Conservation (phyloP, 129 eudicot genomes). For the Ambrosia artemisiifolia region DNA sequence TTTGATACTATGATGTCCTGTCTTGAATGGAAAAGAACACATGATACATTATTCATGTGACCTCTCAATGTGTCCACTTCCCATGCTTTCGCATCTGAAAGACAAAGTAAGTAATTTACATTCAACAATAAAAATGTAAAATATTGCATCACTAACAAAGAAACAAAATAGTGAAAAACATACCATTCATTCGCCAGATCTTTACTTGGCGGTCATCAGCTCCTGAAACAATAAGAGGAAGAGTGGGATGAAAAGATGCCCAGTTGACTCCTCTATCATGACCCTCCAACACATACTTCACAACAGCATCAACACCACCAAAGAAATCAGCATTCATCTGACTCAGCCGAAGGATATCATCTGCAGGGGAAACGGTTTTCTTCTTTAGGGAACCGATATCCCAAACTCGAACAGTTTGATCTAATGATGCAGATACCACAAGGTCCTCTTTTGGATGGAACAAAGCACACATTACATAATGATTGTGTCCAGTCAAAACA, state of each 20-base stretch:
- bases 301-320: slow-evolving; percentile 90
- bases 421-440: slow-evolving; percentile 81
- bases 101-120: slow-evolving; percentile 4
- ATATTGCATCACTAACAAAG: slow-evolving; percentile 1
- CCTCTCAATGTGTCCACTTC: slow-evolving; percentile 85
- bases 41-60: slow-evolving; percentile 79
- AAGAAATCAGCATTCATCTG: slow-evolving; percentile 80
- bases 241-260: slow-evolving; percentile 88
- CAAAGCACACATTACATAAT: slow-evolving; percentile 84
- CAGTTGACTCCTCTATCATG: slow-evolving; percentile 85
- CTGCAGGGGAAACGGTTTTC: slow-evolving; percentile 82
- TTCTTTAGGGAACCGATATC: slow-evolving; percentile 80
- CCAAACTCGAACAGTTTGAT: slow-evolving; percentile 93
- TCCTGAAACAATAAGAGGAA: slow-evolving; percentile 78
- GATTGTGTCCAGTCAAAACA: slow-evolving; percentile 85
- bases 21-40: slow-evolving; percentile 53
- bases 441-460: slow-evolving; percentile 87
- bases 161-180: neutral
- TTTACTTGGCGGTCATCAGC: slow-evolving; percentile 90
- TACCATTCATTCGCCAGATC: slow-evolving; percentile 88
- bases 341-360: slow-evolving; percentile 69
- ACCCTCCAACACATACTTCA: slow-evolving; percentile 76
- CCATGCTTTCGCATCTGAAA: slow-evolving; percentile 81
- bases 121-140: slow-evolving; percentile 2
- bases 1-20: slow-evolving; percentile 53